Conservation (phyloP, 768 basidiomycete species). For the Boletus patriciae region DNA sequence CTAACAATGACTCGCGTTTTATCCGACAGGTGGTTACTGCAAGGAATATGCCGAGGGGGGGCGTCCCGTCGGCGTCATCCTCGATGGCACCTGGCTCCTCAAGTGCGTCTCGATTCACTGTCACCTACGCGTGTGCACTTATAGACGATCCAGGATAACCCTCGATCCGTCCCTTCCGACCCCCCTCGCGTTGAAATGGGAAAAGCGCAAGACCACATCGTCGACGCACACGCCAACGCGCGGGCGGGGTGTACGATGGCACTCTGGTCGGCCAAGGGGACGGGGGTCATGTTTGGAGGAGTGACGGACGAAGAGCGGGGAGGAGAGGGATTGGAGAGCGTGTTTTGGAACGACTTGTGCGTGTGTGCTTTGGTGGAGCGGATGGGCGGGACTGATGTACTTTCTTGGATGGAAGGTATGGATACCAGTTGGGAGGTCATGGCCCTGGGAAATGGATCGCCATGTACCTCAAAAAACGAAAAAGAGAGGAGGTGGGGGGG, state of each 20-base stretch:
- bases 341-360: conserved; percentile 83
- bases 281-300: conserved; percentile 83
- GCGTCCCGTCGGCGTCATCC: conserved; percentile 72
- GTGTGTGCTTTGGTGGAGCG: background rate
- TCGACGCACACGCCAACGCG: conserved; percentile 53
- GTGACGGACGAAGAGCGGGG: conserved; percentile 84
- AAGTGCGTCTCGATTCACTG: conserved; percentile 42
- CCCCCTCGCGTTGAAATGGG: conserved; percentile 72
- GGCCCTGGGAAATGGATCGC: conserved; percentile 82
- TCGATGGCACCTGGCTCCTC: conserved; percentile 90
- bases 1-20: no score
- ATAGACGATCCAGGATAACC: conserved; percentile 30
- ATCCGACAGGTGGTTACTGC: conserved; percentile 72
- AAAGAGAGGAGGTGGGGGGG: conserved; percentile 41
- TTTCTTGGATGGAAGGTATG: conserved; percentile 53
- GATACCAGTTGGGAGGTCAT: conserved; percentile 70
- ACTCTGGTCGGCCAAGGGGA: conserved; percentile 64
- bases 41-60: conserved; percentile 89
- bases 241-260: conserved; percentile 89
- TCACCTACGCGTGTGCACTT: background rate
- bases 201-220: conserved; percentile 75
- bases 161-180: conserved; percentile 24
- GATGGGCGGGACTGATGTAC: background rate
- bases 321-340: conserved; percentile 81
- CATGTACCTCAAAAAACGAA: conserved; percentile 68